phyloP scores from a whole-genome alignment of 805 yeast genomes.

The Candida rishiriensis region DNA sequence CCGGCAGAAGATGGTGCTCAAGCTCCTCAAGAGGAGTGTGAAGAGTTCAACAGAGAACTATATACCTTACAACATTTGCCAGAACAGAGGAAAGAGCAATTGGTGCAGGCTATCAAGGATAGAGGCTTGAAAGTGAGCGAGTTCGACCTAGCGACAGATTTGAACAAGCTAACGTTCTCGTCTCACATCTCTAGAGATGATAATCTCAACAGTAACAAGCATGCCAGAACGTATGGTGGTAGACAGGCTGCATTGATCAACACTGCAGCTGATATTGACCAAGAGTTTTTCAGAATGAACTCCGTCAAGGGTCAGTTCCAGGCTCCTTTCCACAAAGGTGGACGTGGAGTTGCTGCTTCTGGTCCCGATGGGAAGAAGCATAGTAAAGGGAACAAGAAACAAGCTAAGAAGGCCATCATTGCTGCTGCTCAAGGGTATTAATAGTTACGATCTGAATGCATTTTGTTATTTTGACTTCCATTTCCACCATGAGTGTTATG shows the following conservation, averaged over 20 bases:
- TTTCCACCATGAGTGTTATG: too few relatives aligned
- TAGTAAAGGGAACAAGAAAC: conserved; percentile 43
- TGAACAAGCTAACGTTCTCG: conserved; percentile 71
- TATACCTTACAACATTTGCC: conserved; percentile 65
- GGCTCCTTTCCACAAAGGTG: conserved; percentile 66
- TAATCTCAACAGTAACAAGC: conserved; percentile 36
- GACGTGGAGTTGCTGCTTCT: conserved; percentile 39
- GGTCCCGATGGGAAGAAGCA: conserved; percentile 63
- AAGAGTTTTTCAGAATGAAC: conserved; percentile 75
- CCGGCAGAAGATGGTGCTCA: conserved; percentile 63
- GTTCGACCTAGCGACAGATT: conserved; percentile 65
- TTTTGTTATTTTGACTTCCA: too few relatives aligned
- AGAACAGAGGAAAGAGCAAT: conserved; percentile 68
- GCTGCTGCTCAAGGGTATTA: conserved; percentile 6
- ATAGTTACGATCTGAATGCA: neutral
- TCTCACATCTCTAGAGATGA: conserved; percentile 60
- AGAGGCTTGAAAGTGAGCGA: conserved; percentile 48
- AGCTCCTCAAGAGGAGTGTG: conserved; percentile 45
- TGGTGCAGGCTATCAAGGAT: conserved; percentile 54
- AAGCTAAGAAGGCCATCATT: conserved; percentile 10
- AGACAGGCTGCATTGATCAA: conserved; percentile 73
- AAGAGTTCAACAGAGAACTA: conserved; percentile 69
- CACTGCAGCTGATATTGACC: conserved; percentile 79
- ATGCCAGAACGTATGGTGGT: conserved; percentile 64
- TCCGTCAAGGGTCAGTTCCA: conserved; percentile 57